Percentiles rank a stretch among this genome's conserved stretches.
phyloP scores from a whole-genome alignment of 1,284 basidiomycete species.

The Ganoderma lingzhi region DNA sequence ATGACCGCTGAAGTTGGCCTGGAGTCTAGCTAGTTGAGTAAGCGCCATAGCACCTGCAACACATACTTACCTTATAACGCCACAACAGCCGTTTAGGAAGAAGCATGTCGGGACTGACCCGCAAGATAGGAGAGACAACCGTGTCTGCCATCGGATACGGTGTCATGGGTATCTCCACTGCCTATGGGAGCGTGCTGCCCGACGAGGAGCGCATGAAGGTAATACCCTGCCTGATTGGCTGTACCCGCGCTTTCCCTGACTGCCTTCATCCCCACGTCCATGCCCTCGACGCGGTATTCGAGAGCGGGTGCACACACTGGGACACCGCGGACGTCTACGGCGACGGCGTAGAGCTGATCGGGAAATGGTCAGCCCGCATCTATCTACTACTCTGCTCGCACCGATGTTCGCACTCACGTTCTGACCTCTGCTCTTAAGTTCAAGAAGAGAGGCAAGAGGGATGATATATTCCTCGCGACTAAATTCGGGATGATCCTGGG shows the following conservation, averaged over 20 bases:
- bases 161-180: slow-evolving; percentile 37
- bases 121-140: slow-evolving; percentile 19
- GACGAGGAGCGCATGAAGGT: slow-evolving; percentile 8
- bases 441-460: slow-evolving; percentile 30
- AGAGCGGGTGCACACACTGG: slow-evolving; percentile 39
- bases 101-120: background rate
- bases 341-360: slow-evolving; percentile 42
- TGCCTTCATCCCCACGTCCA: slow-evolving; percentile 6
- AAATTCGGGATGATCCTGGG: slow-evolving; percentile 46
- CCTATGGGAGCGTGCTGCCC: background rate
- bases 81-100: background rate
- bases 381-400: background rate
- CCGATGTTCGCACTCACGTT: background rate
- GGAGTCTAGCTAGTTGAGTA: background rate
- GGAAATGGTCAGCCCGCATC: slow-evolving; percentile 37
- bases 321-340: slow-evolving; percentile 43
- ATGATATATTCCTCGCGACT: slow-evolving; percentile 53
- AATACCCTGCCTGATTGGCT: slow-evolving; percentile 17
- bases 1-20: background rate
- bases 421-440: slow-evolving; percentile 37
- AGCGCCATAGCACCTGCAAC: background rate
- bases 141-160: slow-evolving; percentile 40
- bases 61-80: background rate
- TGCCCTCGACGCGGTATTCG: slow-evolving; percentile 36
- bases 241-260: background rate